A percentile compares a stretch with the other conserved stretches of the same genome.
phyloP scores from a whole-genome alignment of 345 rosid species.

The Sonneratia alba region DNA sequence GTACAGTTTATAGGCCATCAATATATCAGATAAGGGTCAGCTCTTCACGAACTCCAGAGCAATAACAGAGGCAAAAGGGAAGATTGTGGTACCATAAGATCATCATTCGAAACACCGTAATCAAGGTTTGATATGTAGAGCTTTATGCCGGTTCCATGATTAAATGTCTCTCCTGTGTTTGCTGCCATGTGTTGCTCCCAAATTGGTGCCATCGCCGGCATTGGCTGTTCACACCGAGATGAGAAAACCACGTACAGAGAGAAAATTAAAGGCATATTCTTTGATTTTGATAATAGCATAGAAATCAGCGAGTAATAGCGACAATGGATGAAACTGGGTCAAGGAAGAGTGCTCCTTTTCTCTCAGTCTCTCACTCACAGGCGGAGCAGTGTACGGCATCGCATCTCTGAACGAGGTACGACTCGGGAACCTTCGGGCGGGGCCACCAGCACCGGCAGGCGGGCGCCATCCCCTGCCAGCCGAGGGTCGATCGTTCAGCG shows the following conservation, averaged over 20 bases:
- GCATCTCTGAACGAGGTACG: conserved; percentile 20
- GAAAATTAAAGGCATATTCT: not conserved
- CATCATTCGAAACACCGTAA: conserved; percentile 44
- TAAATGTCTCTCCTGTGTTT: conserved; percentile 9
- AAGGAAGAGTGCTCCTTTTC: not conserved
- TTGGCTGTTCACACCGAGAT: conserved; percentile 10
- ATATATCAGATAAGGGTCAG: not conserved
- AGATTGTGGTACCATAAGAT: conserved; percentile 32
- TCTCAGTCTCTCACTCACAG: conserved; percentile 7
- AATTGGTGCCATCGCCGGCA: conserved; percentile 19
- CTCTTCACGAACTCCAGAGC: not conserved
- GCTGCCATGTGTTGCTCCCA: conserved; percentile 12
- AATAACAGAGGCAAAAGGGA: not conserved
- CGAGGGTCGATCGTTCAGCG: not conserved
- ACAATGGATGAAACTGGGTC: not conserved
- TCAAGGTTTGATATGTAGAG: conserved; percentile 48
- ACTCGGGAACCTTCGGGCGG: not conserved
- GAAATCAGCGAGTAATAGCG: not conserved
- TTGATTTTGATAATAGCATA: not conserved
- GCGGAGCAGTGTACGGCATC: conserved; percentile 19
- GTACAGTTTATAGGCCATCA: not conserved
- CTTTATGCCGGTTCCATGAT: conserved; percentile 29
- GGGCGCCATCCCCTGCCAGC: not conserved
- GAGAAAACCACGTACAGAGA: not conserved
- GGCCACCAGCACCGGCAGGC: not conserved